Conservation (phyloP, 306 rosid genomes). For the Hippophae rhamnoides region DNA sequence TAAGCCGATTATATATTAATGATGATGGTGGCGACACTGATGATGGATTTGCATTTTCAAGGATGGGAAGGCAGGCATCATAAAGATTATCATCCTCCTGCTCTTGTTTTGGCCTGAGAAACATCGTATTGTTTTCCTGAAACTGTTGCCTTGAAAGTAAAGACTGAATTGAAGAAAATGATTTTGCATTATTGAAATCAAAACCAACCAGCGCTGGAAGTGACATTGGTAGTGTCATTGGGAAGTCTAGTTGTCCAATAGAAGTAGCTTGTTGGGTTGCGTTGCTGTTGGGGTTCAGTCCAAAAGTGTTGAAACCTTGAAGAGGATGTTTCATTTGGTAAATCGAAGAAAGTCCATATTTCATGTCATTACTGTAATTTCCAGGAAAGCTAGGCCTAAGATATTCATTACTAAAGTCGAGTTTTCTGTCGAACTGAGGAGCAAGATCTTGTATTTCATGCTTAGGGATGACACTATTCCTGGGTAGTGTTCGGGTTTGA, state of each 20-base stretch:
- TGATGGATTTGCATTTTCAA: slow-evolving; percentile 41
- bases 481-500: slow-evolving; percentile 26
- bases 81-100: slow-evolving; percentile 37
- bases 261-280: slow-evolving; percentile 31
- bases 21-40: slow-evolving; percentile 26
- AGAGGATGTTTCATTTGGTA: slow-evolving; percentile 55
- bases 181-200: slow-evolving; percentile 31
- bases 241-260: slow-evolving; percentile 45
- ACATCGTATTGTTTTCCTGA: slow-evolving; percentile 38
- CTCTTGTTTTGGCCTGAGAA: slow-evolving; percentile 64
- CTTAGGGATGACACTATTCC: slow-evolving; percentile 26
- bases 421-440: slow-evolving; percentile 54
- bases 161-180: slow-evolving; percentile 38
- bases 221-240: slow-evolving; percentile 51
- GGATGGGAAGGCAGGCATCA: slow-evolving; percentile 28
- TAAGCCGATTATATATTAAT: slow-evolving; percentile 31
- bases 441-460: slow-evolving; percentile 38
- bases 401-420: slow-evolving; percentile 42
- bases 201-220: slow-evolving; percentile 37
- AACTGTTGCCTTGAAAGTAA: slow-evolving; percentile 47
- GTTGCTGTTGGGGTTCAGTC: slow-evolving; percentile 28
- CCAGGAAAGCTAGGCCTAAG: slow-evolving; percentile 38
- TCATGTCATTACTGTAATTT: slow-evolving; percentile 38
- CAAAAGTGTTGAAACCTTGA: slow-evolving; percentile 37
- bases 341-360: slow-evolving; percentile 44